Conservation (phyloP, 306 rosid genomes). For the Rosa rugosa region DNA sequence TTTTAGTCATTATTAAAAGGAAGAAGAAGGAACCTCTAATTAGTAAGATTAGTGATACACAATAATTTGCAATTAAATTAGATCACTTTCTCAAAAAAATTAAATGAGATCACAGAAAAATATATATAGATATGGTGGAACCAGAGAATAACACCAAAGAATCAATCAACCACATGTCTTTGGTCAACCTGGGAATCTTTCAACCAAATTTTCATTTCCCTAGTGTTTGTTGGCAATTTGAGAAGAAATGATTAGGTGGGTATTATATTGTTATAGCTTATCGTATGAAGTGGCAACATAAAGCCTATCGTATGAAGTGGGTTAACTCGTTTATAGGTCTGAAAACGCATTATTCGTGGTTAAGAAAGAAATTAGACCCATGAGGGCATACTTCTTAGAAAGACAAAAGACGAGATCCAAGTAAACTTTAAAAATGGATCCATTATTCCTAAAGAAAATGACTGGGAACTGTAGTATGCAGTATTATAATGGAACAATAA, state of each 20-base stretch:
- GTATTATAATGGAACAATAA: too few relatives aligned
- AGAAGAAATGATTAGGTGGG: background rate
- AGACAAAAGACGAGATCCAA: too few relatives aligned
- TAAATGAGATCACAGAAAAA: background rate
- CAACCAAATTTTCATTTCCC: background rate
- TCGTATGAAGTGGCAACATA: background rate
- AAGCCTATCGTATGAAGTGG: background rate
- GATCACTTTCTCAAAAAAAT: background rate
- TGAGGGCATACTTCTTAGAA: too few relatives aligned
- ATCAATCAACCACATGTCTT: background rate
- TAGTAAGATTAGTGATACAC: background rate
- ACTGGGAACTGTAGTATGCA: too few relatives aligned
- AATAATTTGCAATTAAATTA: background rate
- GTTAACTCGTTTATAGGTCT: background rate
- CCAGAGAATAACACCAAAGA: background rate
- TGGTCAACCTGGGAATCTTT: slow-evolving; percentile 10
- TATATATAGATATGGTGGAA: background rate
- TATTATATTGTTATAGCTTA: background rate
- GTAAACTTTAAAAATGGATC: too few relatives aligned
- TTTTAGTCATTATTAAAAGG: background rate
- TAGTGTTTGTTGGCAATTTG: slow-evolving; percentile 1
- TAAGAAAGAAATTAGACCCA: background rate
- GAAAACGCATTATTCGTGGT: background rate
- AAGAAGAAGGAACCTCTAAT: background rate
- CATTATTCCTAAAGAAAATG: too few relatives aligned